These are phyloP conservation scores for Yamadazyma epiphylla DNA, from an alignment of 1,139 yeast genomes.

Conservation along the genomic window DNA sequence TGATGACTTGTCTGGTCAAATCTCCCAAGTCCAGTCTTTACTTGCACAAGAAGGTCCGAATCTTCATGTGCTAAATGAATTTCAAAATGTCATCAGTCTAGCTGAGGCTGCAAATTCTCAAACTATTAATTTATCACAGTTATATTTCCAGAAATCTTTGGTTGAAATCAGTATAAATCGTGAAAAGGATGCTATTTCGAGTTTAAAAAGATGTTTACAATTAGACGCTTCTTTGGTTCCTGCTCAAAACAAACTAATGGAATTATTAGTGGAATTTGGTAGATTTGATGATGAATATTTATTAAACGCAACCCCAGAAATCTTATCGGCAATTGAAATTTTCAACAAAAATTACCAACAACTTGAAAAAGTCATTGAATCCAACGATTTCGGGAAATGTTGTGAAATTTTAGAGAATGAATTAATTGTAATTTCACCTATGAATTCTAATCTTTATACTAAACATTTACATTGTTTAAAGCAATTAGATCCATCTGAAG, in stretches of 20 bases:
- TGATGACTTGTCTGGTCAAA: conserved; percentile 7
- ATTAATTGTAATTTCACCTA: conserved; percentile 22
- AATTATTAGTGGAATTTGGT: conserved; percentile 46
- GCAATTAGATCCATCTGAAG: conserved; percentile 10
- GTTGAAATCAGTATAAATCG: conserved; percentile 49
- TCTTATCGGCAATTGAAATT: conserved; percentile 12
- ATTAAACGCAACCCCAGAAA: conserved; percentile 10
- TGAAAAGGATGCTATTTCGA: conserved; percentile 44
- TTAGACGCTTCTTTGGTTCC: conserved; percentile 36
- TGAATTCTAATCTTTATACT: conserved; percentile 12
- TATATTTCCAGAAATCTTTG: conserved; percentile 51
- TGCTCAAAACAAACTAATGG: conserved; percentile 41
- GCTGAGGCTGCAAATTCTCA: conserved; percentile 5
- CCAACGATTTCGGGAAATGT: conserved; percentile 17
- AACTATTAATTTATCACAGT: conserved; percentile 23
- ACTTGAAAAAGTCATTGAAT: conserved; percentile 14
- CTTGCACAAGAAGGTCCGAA: conserved; percentile 12
- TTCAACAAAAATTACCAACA: conserved; percentile 17
- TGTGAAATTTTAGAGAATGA: conserved; percentile 17
- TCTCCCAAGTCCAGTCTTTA: conserved; percentile 7
- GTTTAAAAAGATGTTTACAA: conserved; percentile 39
- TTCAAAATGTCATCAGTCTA: conserved; percentile 6
- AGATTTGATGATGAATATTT: conserved; percentile 23
- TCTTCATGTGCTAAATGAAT: conserved; percentile 8
- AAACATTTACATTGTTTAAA: conserved; percentile 18